Conservation (phyloP, 108 stramenopile species). For the Pseudonitzschia pungens region DNA sequence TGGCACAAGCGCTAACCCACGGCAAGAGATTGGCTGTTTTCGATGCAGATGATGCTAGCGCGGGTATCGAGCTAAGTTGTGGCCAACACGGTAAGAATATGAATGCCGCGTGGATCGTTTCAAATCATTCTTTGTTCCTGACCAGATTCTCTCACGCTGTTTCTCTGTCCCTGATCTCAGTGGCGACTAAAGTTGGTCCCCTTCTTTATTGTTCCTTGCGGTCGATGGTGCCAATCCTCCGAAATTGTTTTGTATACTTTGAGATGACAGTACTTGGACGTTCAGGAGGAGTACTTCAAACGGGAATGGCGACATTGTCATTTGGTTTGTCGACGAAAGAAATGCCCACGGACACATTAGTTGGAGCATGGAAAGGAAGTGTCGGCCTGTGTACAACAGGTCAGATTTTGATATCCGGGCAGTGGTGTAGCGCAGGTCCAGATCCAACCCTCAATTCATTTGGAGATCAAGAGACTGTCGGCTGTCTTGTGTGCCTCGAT, state of each 20-base stretch:
- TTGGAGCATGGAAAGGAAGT: slow-evolving; percentile 92
- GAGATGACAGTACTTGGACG: slow-evolving; percentile 85
- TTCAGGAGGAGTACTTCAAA: slow-evolving; percentile 32
- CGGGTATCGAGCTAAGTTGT: slow-evolving; percentile 79
- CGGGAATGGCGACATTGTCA: slow-evolving; percentile 66
- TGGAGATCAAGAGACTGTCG: slow-evolving; percentile 85
- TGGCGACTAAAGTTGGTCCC: slow-evolving; percentile 89
- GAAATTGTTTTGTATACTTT: slow-evolving; percentile 94
- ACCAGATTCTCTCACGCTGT: slow-evolving; percentile 5
- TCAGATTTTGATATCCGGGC: slow-evolving; percentile 79
- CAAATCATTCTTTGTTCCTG: not conserved
- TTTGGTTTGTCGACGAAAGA: slow-evolving; percentile 93
- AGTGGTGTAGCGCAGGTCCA: slow-evolving; percentile 71
- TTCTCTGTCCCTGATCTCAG: slow-evolving; percentile 26
- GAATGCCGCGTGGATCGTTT: not conserved
- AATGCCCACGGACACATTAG: slow-evolving; percentile 94
- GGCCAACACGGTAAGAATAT: slow-evolving; percentile 64
- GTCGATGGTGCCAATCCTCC: slow-evolving; percentile 89
- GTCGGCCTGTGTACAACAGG: slow-evolving; percentile 93
- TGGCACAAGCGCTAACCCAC: slow-evolving; percentile 78
- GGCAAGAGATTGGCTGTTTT: slow-evolving; percentile 88
- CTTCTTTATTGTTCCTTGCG: slow-evolving; percentile 81
- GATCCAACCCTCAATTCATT: slow-evolving; percentile 55
- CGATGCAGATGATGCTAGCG: slow-evolving; percentile 71
- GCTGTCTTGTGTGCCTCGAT: slow-evolving; percentile 91